Conservation (phyloP, 148 eudicot species). For the Rhododendron mucronatum region DNA sequence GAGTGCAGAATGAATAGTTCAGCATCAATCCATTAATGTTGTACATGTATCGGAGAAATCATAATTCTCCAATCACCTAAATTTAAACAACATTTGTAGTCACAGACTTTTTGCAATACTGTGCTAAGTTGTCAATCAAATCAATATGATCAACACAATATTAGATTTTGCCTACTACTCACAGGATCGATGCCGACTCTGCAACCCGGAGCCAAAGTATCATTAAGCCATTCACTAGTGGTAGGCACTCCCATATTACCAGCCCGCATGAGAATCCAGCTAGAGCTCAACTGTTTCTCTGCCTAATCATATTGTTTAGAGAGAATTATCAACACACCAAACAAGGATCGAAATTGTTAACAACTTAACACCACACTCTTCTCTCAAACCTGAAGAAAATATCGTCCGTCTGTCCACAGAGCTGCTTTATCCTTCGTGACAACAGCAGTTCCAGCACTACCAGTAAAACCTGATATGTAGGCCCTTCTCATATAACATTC, state of each 20-base stretch:
- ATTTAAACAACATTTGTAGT: background rate
- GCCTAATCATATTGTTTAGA: slow-evolving; percentile 45
- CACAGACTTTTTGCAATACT: background rate
- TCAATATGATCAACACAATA: background rate
- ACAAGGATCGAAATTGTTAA: background rate
- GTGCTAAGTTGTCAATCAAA: background rate
- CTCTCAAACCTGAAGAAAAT: slow-evolving; percentile 78
- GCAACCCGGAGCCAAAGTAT: slow-evolving; percentile 79
- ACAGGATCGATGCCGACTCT: slow-evolving; percentile 99
- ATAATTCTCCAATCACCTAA: background rate
- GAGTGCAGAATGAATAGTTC: background rate
- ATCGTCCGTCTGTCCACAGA: slow-evolving; percentile 97
- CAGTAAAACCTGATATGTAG: slow-evolving; percentile 89
- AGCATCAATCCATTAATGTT: background rate
- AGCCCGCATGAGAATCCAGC: slow-evolving; percentile 95
- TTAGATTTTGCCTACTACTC: slow-evolving; percentile 35
- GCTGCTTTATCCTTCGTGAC: slow-evolving; percentile 93
- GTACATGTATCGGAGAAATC: background rate
- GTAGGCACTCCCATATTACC: slow-evolving; percentile 92
- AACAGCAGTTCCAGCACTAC: slow-evolving; percentile 96
- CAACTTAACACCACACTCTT: background rate
- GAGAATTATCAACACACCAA: background rate
- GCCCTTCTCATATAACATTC: slow-evolving; percentile 85
- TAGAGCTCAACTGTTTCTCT: slow-evolving; percentile 79
- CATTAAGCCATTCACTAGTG: slow-evolving; percentile 87